A percentile compares a stretch with the other conserved stretches of the same genome.
These are phyloP conservation scores for Pythium grandisporangium DNA, from an alignment of 352 stramenopile genomes.

Conservation along the genomic window DNA sequence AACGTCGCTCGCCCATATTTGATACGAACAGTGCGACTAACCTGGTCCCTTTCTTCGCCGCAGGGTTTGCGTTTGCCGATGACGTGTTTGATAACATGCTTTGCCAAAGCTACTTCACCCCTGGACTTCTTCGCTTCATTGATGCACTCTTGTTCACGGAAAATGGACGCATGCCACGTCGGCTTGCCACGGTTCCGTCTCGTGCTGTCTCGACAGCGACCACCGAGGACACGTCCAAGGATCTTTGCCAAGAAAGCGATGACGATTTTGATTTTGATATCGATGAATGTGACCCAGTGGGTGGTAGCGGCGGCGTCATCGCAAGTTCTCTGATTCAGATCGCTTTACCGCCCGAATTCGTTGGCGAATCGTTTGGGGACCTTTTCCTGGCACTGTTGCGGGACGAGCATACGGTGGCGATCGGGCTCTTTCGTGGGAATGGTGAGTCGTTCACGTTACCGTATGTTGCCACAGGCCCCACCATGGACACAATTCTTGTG, in stretches of 20 bases:
- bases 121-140: conserved; percentile 48
- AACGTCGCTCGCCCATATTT: conserved; percentile 17
- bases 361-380: conserved; percentile 34
- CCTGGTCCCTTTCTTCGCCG: conserved; percentile 55
- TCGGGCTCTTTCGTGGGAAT: conserved; percentile 40
- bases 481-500: conserved; percentile 26
- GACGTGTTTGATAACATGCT: conserved; percentile 72
- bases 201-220: background rate
- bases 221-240: background rate
- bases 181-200: background rate
- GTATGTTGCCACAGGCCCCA: conserved; percentile 43
- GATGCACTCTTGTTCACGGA: conserved; percentile 59
- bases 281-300: background rate
- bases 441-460: conserved; percentile 26
- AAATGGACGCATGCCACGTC: conserved; percentile 13
- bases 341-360: conserved; percentile 27
- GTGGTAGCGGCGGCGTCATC: background rate
- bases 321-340: conserved; percentile 51
- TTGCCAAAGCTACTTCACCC: conserved; percentile 63
- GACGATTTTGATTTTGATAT: background rate
- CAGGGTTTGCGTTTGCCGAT: conserved; percentile 46
- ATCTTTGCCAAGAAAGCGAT: background rate
- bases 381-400: conserved; percentile 38
- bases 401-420: conserved; percentile 32
- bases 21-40: conserved; percentile 27